These are phyloP conservation scores for Arthroderma sp. DNA, from an alignment of 2,329 filamentous ascomycete genomes.

Conservation along the genomic window DNA sequence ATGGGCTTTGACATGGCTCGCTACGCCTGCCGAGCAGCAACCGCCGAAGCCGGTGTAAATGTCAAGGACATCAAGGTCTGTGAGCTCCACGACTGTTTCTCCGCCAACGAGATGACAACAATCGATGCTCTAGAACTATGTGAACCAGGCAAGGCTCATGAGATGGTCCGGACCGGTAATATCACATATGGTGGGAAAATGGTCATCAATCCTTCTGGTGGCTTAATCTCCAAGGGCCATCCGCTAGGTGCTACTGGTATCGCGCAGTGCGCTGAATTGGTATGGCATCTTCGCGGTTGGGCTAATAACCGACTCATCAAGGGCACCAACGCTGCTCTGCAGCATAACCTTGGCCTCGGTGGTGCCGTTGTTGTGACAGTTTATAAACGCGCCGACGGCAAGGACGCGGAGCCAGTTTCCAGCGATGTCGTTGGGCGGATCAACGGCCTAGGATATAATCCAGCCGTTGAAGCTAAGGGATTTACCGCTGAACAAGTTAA, in stretches of 20 bases:
- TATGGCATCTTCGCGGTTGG: conserved; percentile 93
- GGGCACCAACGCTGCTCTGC: conserved; percentile 59
- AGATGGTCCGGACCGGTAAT: conserved; percentile 72
- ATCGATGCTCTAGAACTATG: conserved; percentile 76
- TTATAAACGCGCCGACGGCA: conserved; percentile 71
- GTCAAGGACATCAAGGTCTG: conserved; percentile 65
- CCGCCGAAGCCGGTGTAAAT: conserved; percentile 52
- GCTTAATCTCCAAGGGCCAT: conserved; percentile 91
- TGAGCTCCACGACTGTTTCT: conserved; percentile 95
- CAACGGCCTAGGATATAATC: conserved; percentile 75
- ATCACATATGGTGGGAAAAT: conserved; percentile 79
- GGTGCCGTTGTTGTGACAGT: conserved; percentile 85
- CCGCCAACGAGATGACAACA: conserved; percentile 81
- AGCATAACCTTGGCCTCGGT: conserved; percentile 87
- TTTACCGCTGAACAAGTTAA: conserved; percentile 68
- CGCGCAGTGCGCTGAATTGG: conserved; percentile 85
- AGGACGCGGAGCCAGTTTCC: conserved; percentile 46
- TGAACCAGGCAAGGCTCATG: conserved; percentile 72
- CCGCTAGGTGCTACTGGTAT: conserved; percentile 89
- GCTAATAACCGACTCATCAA: conserved; percentile 71
- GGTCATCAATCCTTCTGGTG: conserved; percentile 85
- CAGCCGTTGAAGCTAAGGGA: conserved; percentile 75
- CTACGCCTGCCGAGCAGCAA: conserved; percentile 55
- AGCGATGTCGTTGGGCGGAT: conserved; percentile 51
- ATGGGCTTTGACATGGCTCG: conserved; percentile 79